Percentiles rank a stretch among this genome's conserved stretches.
Evolutionary conservation across 805 yeast species (phyloP).

Genomic region (Candida michaelii): DNA sequence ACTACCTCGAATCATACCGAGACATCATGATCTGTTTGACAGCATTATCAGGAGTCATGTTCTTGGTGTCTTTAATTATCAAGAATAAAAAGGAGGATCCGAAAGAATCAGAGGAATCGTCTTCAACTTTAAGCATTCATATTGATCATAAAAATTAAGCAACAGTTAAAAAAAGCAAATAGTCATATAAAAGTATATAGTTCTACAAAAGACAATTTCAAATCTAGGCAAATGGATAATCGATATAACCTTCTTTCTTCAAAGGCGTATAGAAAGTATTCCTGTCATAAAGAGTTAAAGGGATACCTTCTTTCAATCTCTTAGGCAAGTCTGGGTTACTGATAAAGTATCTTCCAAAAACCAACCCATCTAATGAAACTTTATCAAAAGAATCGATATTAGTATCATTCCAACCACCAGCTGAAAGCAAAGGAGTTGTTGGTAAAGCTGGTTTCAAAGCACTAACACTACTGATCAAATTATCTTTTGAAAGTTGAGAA

Average conservation of each 20-base stretch:
- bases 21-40: constrained; percentile 12
- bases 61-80: constrained; percentile 10
- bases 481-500: neutral
- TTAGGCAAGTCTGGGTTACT: constrained; percentile 11
- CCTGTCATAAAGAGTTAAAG: constrained; percentile 10
- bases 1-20: constrained; percentile 8
- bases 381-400: constrained; percentile 5
- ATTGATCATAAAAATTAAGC: neutral
- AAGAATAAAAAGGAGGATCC: constrained; percentile 4
- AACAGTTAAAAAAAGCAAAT: too few species aligned
- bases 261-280: constrained; percentile 9
- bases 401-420: constrained; percentile 14
- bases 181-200: too few species aligned
- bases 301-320: neutral
- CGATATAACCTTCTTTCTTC: constrained; percentile 10
- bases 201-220: too few species aligned
- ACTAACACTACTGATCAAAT: constrained; percentile 3
- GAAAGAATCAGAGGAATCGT: neutral
- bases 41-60: constrained; percentile 13
- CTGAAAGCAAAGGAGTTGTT: constrained; percentile 14
- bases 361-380: constrained; percentile 6
- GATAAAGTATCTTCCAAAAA: constrained; percentile 9
- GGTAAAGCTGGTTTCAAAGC: constrained; percentile 4
- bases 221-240: constrained; percentile 2
- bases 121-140: neutral